phyloP scores from a whole-genome alignment of 2,329 filamentous ascomycete species.

The Mariannaea elegans region DNA sequence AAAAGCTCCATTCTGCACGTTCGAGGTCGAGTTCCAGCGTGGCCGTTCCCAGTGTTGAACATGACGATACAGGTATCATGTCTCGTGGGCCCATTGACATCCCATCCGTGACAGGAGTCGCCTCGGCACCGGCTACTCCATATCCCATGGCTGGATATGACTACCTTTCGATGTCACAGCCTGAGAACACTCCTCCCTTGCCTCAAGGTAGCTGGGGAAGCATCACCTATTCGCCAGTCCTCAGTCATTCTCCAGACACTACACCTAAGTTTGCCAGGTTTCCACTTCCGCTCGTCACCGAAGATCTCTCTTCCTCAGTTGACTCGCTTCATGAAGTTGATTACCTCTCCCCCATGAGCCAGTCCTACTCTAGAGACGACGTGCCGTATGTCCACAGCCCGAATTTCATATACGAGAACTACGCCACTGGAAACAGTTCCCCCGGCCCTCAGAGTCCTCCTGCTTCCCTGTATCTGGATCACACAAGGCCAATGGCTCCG shows the following conservation, averaged over 20 bases:
- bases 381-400: constrained; percentile 65
- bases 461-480: constrained; percentile 63
- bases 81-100: constrained; percentile 49
- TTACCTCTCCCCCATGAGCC: constrained; percentile 69
- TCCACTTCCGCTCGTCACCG: constrained; percentile 56
- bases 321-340: constrained; percentile 71
- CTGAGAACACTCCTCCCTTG: constrained; percentile 52
- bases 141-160: constrained; percentile 52
- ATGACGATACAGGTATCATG: constrained; percentile 46
- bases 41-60: constrained; percentile 39
- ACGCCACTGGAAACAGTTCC: constrained; percentile 59
- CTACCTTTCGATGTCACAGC: constrained; percentile 61
- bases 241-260: constrained; percentile 45
- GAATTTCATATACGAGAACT: constrained; percentile 65
- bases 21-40: constrained; percentile 56
- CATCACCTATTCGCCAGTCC: constrained; percentile 56
- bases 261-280: constrained; percentile 56
- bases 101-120: constrained; percentile 42
- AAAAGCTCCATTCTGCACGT: constrained; percentile 56
- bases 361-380: constrained; percentile 66
- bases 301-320: constrained; percentile 62
- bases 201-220: constrained; percentile 56
- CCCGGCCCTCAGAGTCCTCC: constrained; percentile 65
- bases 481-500: constrained; percentile 56
- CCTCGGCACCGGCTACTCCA: constrained; percentile 57